These are phyloP conservation scores for Boletus sensibilis DNA, from an alignment of 768 basidiomycete species.

Conservation along the genomic window DNA sequence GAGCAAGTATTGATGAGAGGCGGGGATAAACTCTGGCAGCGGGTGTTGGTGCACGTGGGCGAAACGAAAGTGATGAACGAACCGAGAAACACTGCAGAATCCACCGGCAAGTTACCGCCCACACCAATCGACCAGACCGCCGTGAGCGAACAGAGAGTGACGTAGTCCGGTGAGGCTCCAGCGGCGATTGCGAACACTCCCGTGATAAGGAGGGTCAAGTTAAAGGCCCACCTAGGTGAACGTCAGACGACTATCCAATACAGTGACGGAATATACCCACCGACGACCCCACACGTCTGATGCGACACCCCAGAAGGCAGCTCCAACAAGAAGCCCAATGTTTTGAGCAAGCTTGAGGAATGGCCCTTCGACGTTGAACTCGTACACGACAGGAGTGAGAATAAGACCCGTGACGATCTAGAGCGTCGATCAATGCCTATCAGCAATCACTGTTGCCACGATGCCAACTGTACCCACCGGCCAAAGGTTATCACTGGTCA, in stretches of 20 bases:
- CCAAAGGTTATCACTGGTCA: conserved; percentile 65
- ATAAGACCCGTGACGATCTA: conserved; percentile 68
- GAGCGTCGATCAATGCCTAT: not conserved
- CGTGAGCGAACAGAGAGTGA: conserved; percentile 50
- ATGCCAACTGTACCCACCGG: conserved; percentile 44
- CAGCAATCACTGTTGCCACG: not conserved
- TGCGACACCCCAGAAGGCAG: conserved; percentile 65
- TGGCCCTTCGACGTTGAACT: conserved; percentile 61
- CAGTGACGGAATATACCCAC: conserved; percentile 30
- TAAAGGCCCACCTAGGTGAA: conserved; percentile 56
- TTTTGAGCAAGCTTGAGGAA: conserved; percentile 70
- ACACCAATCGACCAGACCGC: conserved; percentile 67
- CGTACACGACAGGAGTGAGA: conserved; percentile 58
- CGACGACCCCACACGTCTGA: conserved; percentile 72
- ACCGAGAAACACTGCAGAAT: conserved; percentile 76
- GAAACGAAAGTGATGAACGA: conserved; percentile 13
- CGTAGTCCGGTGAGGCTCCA: conserved; percentile 55
- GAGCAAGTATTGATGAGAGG: conserved; percentile 71
- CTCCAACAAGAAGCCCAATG: conserved; percentile 67
- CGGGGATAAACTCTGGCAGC: conserved; percentile 60
- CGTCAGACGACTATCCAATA: conserved; percentile 5
- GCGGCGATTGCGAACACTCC: conserved; percentile 64
- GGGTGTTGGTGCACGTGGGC: not conserved
- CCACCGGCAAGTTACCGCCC: conserved; percentile 73
- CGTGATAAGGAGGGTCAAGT: conserved; percentile 66